Conservation (phyloP, 805 yeast genomes). For the Nakazawaea ambrosiae region DNA sequence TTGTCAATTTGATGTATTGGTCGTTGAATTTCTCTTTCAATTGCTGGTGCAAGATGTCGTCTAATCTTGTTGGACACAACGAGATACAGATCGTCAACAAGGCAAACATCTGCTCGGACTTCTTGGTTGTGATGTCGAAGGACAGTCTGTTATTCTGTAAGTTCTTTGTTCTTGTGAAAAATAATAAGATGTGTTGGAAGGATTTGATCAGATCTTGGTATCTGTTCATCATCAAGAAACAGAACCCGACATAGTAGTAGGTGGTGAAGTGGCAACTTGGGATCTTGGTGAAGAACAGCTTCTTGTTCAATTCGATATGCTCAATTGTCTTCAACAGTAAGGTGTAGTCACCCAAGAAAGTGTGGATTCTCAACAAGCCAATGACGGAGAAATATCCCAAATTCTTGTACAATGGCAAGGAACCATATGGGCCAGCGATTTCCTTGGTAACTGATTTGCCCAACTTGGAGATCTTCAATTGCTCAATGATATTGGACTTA, state of each 20-base stretch:
- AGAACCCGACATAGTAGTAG: conserved; percentile 44
- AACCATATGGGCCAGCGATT: conserved; percentile 37
- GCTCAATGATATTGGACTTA: conserved; percentile 27
- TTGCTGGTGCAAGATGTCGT: conserved; percentile 35
- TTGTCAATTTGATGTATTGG: conserved; percentile 31
- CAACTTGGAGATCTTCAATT: conserved; percentile 24
- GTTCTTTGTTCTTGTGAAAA: conserved; percentile 38
- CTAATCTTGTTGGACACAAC: conserved; percentile 38
- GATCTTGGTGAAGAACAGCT: conserved; percentile 38
- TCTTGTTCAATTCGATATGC: conserved; percentile 37
- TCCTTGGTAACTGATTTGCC: conserved; percentile 18
- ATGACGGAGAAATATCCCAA: conserved; percentile 42
- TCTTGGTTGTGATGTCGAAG: conserved; percentile 38
- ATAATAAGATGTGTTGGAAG: conserved; percentile 38
- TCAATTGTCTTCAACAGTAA: conserved; percentile 43
- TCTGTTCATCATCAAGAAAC: conserved; percentile 43
- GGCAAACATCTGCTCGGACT: conserved; percentile 45
- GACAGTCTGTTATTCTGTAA: conserved; percentile 32
- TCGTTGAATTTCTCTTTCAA: conserved; percentile 41
- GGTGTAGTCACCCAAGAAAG: conserved; percentile 41
- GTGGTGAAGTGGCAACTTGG: conserved; percentile 45
- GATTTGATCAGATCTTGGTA: conserved; percentile 44
- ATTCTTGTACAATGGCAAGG: conserved; percentile 34
- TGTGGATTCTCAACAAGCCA: conserved; percentile 43
- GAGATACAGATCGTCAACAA: conserved; percentile 38